These are phyloP conservation scores for Linanthus parryae DNA, from an alignment of 148 eudicot species.

Conservation along the genomic window DNA sequence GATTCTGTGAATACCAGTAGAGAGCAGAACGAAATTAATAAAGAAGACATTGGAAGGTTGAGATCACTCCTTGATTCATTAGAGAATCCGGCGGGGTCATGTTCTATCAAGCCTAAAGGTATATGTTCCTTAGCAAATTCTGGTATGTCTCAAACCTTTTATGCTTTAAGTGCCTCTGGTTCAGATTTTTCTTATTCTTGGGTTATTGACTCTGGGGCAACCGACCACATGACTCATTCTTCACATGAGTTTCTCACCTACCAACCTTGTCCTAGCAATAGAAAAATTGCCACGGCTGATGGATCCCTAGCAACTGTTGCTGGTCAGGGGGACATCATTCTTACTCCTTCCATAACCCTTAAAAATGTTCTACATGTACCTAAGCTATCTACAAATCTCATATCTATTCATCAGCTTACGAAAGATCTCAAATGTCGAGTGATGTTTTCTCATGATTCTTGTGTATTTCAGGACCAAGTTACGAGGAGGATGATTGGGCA, in stretches of 20 bases:
- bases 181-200: background rate
- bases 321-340: background rate
- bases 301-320: background rate
- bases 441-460: background rate
- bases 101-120: too few relatives aligned
- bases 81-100: too few relatives aligned
- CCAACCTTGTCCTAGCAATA: background rate
- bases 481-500: too few relatives aligned
- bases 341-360: background rate
- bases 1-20: too few relatives aligned
- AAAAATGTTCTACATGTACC: conserved; percentile 4
- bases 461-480: background rate
- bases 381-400: background rate
- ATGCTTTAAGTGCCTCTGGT: background rate
- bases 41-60: too few relatives aligned
- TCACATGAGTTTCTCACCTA: background rate
- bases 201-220: background rate
- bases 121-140: too few relatives aligned
- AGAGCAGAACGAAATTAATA: too few relatives aligned
- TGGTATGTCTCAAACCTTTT: too few relatives aligned
- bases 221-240: background rate
- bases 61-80: too few relatives aligned
- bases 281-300: background rate
- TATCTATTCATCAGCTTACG: background rate
- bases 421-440: background rate